Percentiles rank a stretch among this genome's conserved stretches.
phyloP scores from a whole-genome alignment of 805 yeast species.

The Wickerhamomyces canadensis region DNA sequence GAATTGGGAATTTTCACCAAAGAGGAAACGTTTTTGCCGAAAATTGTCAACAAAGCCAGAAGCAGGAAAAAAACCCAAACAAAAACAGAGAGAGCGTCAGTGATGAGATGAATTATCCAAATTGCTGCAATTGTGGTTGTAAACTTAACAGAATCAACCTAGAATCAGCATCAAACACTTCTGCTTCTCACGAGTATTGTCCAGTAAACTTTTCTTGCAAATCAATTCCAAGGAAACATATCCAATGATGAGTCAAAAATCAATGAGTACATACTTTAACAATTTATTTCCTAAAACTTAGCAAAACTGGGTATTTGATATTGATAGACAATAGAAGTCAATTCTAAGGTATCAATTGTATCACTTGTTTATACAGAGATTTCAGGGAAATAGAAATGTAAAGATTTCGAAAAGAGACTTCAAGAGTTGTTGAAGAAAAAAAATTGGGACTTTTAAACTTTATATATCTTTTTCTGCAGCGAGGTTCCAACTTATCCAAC shows the following conservation, averaged over 20 bases:
- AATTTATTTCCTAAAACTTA: conserved; percentile 11
- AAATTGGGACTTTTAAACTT: background rate
- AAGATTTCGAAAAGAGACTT: background rate
- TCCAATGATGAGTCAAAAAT: background rate
- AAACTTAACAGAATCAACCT: too few relatives aligned
- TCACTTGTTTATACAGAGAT: conserved; percentile 3
- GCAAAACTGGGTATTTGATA: conserved; percentile 3
- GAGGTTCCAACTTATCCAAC: background rate
- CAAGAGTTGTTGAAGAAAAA: background rate
- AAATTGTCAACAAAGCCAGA: background rate
- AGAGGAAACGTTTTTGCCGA: conserved; percentile 4
- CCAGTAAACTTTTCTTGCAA: too few relatives aligned
- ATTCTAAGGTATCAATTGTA: conserved; percentile 2
- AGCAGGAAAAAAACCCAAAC: too few relatives aligned
- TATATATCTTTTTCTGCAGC: background rate
- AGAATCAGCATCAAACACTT: too few relatives aligned
- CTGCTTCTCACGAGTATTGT: too few relatives aligned
- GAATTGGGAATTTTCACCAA: conserved; percentile 4
- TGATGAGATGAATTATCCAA: too few relatives aligned
- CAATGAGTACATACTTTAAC: conserved; percentile 7
- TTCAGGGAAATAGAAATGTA: conserved; percentile 4
- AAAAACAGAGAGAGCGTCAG: too few relatives aligned
- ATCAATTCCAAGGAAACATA: too few relatives aligned
- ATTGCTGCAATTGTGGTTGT: too few relatives aligned
- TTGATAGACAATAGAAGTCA: conserved; percentile 3